These are phyloP conservation scores for Penicillium fimorum DNA, from an alignment of 495 filamentous ascomycete species.

Conservation along the genomic window DNA sequence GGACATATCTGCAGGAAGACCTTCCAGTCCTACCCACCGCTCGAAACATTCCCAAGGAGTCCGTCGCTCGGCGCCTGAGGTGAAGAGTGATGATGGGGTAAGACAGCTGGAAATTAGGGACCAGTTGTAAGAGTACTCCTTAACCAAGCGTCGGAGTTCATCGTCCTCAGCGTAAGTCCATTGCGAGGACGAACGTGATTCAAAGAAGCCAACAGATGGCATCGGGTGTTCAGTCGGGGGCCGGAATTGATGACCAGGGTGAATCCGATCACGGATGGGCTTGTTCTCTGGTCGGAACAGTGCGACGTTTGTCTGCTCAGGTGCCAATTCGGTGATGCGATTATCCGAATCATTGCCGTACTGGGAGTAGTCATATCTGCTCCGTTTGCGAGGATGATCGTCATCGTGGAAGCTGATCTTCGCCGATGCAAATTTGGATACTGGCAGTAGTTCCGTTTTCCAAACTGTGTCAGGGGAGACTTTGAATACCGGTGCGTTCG, in stretches of 20 bases:
- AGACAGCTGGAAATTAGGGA: conserved; percentile 82
- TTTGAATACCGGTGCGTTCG: conserved; percentile 53
- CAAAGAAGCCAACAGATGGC: conserved; percentile 86
- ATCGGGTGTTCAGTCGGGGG: conserved; percentile 88
- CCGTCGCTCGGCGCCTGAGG: conserved; percentile 80
- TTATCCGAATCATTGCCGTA: conserved; percentile 62
- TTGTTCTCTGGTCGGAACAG: conserved; percentile 90
- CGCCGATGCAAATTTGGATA: conserved; percentile 83
- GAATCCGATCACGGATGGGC: conserved; percentile 81
- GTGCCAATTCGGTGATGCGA: conserved; percentile 52
- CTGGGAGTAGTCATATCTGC: conserved; percentile 71
- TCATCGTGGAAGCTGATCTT: conserved; percentile 67
- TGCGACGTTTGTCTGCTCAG: conserved; percentile 75
- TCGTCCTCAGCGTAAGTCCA: conserved; percentile 91
- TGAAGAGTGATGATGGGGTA: conserved; percentile 67
- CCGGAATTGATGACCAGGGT: conserved; percentile 88
- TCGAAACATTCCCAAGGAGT: conserved; percentile 99
- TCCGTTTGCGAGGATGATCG: conserved; percentile 69
- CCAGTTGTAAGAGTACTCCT: conserved; percentile 97
- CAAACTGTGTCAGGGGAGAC: conserved; percentile 65
- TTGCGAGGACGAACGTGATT: conserved; percentile 78
- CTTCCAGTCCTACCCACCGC: conserved; percentile 87
- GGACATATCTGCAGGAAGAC: conserved; percentile 83
- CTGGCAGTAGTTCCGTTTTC: conserved; percentile 74
- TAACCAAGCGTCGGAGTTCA: conserved; percentile 76